phyloP scores from a whole-genome alignment of 1,284 basidiomycete genomes.

The Leucoagaricus sp. region DNA sequence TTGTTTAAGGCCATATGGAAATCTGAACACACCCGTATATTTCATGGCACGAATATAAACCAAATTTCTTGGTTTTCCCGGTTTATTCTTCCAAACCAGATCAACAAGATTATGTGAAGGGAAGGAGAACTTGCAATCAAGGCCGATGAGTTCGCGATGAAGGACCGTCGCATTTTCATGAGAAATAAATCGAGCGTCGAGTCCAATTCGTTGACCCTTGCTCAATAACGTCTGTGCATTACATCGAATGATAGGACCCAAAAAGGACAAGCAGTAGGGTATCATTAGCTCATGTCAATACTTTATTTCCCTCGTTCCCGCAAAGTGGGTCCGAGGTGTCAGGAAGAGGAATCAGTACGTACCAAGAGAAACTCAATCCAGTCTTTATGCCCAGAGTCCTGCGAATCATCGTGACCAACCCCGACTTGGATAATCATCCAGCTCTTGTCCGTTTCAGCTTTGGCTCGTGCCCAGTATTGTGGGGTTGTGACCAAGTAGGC shows the following conservation, averaged over 20 bases:
- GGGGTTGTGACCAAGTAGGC: conserved; percentile 86
- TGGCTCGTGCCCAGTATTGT: conserved; percentile 88
- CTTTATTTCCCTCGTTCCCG: too few species aligned
- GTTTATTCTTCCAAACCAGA: conserved; percentile 78
- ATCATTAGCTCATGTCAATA: background rate
- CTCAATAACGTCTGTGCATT: conserved; percentile 33
- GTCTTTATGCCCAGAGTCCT: conserved; percentile 33
- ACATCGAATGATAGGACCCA: conserved; percentile 33
- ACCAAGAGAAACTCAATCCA: conserved; percentile 81
- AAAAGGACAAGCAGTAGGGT: background rate
- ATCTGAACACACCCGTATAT: conserved; percentile 68
- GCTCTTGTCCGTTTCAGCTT: conserved; percentile 73
- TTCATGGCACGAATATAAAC: conserved; percentile 77
- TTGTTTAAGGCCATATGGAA: background rate
- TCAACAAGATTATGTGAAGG: conserved; percentile 86
- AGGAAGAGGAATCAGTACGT: conserved; percentile 28
- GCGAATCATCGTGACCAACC: conserved; percentile 23
- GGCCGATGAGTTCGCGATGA: conserved; percentile 52
- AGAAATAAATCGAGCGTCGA: conserved; percentile 88
- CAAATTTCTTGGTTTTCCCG: conserved; percentile 64
- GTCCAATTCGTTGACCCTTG: conserved; percentile 67
- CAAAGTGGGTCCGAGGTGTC: background rate
- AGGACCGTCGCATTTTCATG: conserved; percentile 69
- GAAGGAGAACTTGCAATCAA: conserved; percentile 63
- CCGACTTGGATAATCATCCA: conserved; percentile 81